Conservation (phyloP, 768 basidiomycete species). For the Rhizopogon vinicolor region DNA sequence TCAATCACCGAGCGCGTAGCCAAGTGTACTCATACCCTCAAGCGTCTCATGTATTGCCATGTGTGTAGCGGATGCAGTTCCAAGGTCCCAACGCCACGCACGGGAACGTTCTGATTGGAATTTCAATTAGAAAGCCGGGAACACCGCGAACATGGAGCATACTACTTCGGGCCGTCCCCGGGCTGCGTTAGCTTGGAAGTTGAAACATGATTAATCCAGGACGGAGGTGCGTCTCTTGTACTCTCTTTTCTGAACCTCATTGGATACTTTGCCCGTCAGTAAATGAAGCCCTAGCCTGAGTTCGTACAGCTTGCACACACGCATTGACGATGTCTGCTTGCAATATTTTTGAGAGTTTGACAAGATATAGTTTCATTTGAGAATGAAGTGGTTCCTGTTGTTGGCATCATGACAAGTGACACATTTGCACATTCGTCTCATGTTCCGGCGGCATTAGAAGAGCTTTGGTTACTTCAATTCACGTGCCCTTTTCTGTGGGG, state of each 20-base stretch:
- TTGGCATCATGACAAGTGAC: neutral
- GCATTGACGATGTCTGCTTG: neutral
- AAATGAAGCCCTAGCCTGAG: neutral
- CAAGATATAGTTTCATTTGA: neutral
- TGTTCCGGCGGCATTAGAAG: neutral
- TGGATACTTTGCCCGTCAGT: neutral
- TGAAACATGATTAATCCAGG: neutral
- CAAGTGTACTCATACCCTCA: neutral
- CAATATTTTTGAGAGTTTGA: neutral
- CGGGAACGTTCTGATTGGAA: neutral
- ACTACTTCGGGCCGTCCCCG: neutral
- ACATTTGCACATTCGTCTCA: neutral
- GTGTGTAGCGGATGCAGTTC: neutral
- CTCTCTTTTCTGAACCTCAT: neutral
- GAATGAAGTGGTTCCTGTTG: neutral
- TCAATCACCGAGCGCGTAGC: neutral
- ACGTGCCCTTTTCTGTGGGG: neutral
- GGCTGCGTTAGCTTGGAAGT: too few species aligned
- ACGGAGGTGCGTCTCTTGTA: neutral
- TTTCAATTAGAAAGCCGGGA: neutral
- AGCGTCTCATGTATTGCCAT: neutral
- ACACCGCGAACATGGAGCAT: neutral
- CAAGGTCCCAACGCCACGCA: neutral
- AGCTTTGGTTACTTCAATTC: neutral
- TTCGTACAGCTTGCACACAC: neutral